phyloP scores from a whole-genome alignment of 31 red algal species.

The Asparagopsis taxiformis region DNA sequence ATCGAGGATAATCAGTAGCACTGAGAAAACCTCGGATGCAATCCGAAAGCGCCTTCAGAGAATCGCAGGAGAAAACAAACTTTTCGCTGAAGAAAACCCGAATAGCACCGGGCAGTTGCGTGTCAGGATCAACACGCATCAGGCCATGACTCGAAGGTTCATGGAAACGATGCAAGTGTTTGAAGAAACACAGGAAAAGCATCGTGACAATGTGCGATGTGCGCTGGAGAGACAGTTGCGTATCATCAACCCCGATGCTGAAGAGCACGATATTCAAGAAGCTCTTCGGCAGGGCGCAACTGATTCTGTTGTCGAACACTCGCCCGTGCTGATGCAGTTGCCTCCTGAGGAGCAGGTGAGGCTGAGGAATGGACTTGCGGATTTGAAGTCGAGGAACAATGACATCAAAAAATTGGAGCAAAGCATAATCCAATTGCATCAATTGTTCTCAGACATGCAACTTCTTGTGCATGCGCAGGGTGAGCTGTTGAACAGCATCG shows the following conservation, averaged over 20 bases:
- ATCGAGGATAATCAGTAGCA: background rate
- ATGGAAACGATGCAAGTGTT: constrained; percentile 7
- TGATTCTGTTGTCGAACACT: background rate
- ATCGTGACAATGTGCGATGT: constrained; percentile 1
- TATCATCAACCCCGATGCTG: constrained; percentile 9
- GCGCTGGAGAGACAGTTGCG: constrained; percentile 4
- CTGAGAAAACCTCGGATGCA: background rate
- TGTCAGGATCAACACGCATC: constrained; percentile 38
- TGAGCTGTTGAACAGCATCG: constrained; percentile 67
- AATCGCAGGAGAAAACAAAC: constrained; percentile 41
- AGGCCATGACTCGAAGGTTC: constrained; percentile 28
- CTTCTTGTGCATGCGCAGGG: constrained; percentile 59
- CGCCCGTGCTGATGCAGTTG: background rate
- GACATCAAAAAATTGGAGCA: constrained; percentile 48
- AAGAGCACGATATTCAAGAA: constrained; percentile 16
- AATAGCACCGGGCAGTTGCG: constrained; percentile 11
- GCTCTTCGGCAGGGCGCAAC: constrained; percentile 1
- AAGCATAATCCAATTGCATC: constrained; percentile 48
- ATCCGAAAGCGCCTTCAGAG: constrained; percentile 15
- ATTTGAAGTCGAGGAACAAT: constrained; percentile 38
- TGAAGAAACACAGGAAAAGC: constrained; percentile 21
- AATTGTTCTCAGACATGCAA: constrained; percentile 66
- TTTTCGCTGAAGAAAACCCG: constrained; percentile 17
- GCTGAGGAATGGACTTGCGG: constrained; percentile 10
- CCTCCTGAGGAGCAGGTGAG: background rate